Percentiles rank a stretch among this genome's conserved stretches.
phyloP scores from a whole-genome alignment of 768 basidiomycete species.

The Boletus vermiculosoides region DNA sequence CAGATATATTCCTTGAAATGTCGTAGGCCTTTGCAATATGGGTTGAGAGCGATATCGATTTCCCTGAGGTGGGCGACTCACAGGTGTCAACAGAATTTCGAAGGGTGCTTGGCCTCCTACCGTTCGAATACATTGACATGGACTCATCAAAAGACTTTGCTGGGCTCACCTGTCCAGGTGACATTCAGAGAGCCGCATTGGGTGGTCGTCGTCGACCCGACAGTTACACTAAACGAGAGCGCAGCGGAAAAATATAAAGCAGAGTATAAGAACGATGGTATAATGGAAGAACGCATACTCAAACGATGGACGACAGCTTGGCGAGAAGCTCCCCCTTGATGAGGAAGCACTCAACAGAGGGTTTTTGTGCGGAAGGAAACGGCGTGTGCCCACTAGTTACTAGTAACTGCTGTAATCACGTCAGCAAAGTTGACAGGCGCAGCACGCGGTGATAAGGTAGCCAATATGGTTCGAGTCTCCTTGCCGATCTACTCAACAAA shows the following conservation, averaged over 20 bases:
- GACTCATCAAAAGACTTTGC: background rate
- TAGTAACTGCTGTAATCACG: slow-evolving; percentile 11
- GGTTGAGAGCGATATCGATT: slow-evolving; percentile 3
- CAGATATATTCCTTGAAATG: slow-evolving; percentile 49
- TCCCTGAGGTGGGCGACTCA: slow-evolving; percentile 28
- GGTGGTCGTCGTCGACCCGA: slow-evolving; percentile 41
- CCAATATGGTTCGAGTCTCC: background rate
- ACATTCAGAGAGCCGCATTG: slow-evolving; percentile 63
- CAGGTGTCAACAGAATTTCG: slow-evolving; percentile 48
- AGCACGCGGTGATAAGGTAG: background rate
- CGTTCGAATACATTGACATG: slow-evolving; percentile 1
- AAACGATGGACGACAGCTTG: slow-evolving; percentile 17
- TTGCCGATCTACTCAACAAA: background rate
- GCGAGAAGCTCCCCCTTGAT: slow-evolving; percentile 9
- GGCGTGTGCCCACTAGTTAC: background rate
- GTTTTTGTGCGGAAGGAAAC: slow-evolving; percentile 5
- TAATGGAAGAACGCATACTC: slow-evolving; percentile 29
- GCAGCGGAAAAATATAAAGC: slow-evolving; percentile 22
- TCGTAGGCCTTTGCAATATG: slow-evolving; percentile 47
- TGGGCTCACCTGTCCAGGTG: slow-evolving; percentile 58
- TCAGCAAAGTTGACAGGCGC: slow-evolving; percentile 14
- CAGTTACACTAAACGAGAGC: slow-evolving; percentile 46
- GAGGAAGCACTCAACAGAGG: slow-evolving; percentile 6
- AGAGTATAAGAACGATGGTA: slow-evolving; percentile 24
- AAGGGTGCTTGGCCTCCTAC: slow-evolving; percentile 61